Conservation (phyloP, 2,329 filamentous ascomycete species). For the Pyrenochaeta sp. region DNA sequence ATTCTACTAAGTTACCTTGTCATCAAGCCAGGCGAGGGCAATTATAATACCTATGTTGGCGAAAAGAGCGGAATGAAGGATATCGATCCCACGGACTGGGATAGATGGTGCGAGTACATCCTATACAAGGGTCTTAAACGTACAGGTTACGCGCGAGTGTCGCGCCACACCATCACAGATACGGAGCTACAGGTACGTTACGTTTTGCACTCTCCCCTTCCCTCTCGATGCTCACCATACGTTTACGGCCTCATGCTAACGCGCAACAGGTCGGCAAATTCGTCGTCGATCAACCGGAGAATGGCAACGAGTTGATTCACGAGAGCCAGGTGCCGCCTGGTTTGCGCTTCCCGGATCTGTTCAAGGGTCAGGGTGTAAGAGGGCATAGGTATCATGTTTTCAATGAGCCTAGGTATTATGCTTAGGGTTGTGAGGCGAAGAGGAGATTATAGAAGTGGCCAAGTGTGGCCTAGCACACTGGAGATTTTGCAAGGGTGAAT, state of each 20-base stretch:
- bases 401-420: conserved; percentile 66
- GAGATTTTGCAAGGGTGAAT: not conserved
- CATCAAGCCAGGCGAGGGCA: conserved; percentile 86
- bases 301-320: conserved; percentile 70
- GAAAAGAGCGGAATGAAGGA: conserved; percentile 90
- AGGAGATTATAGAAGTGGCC: too few species aligned
- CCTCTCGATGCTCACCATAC: not conserved
- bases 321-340: conserved; percentile 81
- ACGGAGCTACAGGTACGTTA: conserved; percentile 84
- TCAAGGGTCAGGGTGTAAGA: conserved; percentile 84
- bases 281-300: conserved; percentile 75
- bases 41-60: conserved; percentile 96
- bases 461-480: too few species aligned
- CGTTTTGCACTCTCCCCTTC: not conserved
- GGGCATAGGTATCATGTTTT: conserved; percentile 96
- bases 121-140: conserved; percentile 88
- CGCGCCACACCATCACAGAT: conserved; percentile 90
- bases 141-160: conserved; percentile 88
- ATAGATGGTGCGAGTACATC: conserved; percentile 99
- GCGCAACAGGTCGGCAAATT: conserved; percentile 80
- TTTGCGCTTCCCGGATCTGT: conserved; percentile 83
- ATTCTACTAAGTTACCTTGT: conserved; percentile 93
- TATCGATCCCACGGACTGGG: conserved; percentile 91
- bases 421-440: conserved; percentile 12
- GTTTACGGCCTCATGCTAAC: not conserved